phyloP scores from a whole-genome alignment of 2,329 filamentous ascomycete species.

The Fusarium sp. region DNA sequence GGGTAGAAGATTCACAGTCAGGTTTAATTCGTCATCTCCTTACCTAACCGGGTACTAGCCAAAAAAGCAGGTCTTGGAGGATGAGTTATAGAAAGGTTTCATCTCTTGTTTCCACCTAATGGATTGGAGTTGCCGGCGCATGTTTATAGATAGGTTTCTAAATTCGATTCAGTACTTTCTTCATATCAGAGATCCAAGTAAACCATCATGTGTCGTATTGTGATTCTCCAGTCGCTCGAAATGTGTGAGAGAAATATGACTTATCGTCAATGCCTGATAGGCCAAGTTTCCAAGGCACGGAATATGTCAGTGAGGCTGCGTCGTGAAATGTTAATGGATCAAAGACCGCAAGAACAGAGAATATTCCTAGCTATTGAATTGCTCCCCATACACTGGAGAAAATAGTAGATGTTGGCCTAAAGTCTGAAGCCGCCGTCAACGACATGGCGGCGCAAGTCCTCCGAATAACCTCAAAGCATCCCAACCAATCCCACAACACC shows the following conservation, averaged over 20 bases:
- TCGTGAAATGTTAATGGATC: neutral
- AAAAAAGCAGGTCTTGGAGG: neutral
- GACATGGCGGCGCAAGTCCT: neutral
- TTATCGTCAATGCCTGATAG: neutral
- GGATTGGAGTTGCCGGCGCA: neutral
- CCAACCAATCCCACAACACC: neutral
- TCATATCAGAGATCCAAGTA: neutral
- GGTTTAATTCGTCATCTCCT: neutral
- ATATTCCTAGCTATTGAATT: neutral
- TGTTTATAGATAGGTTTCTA: neutral
- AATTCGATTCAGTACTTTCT: neutral
- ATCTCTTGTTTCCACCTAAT: neutral
- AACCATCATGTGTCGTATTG: neutral
- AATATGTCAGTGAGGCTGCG: neutral
- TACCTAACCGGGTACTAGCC: neutral
- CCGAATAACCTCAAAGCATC: slow-evolving; percentile 1
- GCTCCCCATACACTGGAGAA: neutral
- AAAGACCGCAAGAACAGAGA: neutral
- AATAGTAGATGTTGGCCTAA: no score
- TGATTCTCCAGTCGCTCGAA: neutral
- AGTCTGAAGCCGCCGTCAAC: neutral
- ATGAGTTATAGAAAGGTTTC: neutral
- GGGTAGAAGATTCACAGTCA: neutral
- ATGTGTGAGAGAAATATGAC: neutral
- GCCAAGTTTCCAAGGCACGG: neutral